phyloP scores from a whole-genome alignment of 164 flowering plant species.

The Tinospora cordifolia region DNA sequence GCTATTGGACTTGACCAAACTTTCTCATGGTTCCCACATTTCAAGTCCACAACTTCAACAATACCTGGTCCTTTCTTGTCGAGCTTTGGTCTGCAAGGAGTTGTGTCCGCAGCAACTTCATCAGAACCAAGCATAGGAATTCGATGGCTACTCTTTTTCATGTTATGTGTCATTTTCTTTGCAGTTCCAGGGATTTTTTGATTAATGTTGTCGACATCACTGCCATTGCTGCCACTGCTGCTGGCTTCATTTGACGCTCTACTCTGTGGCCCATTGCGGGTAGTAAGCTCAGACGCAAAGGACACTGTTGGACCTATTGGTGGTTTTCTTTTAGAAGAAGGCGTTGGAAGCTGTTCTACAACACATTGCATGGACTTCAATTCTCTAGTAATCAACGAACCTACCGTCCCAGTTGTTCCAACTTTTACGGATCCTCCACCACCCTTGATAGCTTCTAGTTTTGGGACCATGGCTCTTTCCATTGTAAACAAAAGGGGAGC shows the following conservation, averaged over 20 bases:
- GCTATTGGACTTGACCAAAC: slow-evolving; percentile 51
- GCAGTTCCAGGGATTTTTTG: neutral
- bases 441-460: slow-evolving; percentile 1
- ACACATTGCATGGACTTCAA: neutral
- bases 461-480: neutral
- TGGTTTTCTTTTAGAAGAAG: neutral
- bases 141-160: neutral
- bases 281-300: neutral
- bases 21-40: slow-evolving; percentile 53
- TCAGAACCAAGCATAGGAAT: neutral
- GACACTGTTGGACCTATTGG: neutral
- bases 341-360: neutral
- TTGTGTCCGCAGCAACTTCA: neutral
- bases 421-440: neutral
- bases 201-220: neutral
- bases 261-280: neutral
- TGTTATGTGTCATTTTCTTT: neutral
- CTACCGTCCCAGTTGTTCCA: neutral
- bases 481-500: neutral
- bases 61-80: slow-evolving; percentile 26
- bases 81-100: neutral
- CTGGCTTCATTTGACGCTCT: neutral
- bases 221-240: neutral
- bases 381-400: neutral
- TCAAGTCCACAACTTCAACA: slow-evolving; percentile 73